Conservation (phyloP, 352 stramenopile genomes). For the Phytophthora pluvialis region DNA sequence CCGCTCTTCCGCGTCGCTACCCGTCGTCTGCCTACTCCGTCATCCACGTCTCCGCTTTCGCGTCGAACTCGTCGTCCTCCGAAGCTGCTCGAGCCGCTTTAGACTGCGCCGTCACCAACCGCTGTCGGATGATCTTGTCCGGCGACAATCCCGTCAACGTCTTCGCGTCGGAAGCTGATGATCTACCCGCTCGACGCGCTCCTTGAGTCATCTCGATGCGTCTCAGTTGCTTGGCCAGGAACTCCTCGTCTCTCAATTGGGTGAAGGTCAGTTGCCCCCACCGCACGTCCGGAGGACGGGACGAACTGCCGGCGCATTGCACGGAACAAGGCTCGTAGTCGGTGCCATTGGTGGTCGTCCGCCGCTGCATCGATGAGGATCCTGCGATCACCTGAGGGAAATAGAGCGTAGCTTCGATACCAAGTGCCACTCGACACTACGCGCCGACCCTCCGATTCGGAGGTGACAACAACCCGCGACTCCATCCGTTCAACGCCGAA, state of each 20-base stretch:
- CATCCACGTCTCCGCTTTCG: constrained; percentile 16
- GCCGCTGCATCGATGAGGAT: constrained; percentile 26
- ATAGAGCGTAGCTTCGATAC: constrained; percentile 27
- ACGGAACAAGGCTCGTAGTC: constrained; percentile 32
- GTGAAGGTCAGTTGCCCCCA: constrained; percentile 69
- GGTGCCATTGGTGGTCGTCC: constrained; percentile 22
- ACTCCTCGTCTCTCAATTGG: constrained; percentile 72
- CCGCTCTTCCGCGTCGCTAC: constrained; percentile 13
- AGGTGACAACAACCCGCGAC: too few species aligned
- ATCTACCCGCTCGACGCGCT: constrained; percentile 30
- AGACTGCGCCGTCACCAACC: constrained; percentile 23
- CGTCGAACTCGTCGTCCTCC: constrained; percentile 38
- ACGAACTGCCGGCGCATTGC: not conserved
- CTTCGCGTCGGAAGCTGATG: not conserved
- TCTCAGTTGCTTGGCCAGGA: constrained; percentile 69
- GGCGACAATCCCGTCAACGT: not conserved
- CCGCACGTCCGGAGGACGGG: constrained; percentile 57
- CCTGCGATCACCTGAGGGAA: constrained; percentile 12
- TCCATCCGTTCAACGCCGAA: constrained; percentile 11
- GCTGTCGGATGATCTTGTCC: constrained; percentile 34
- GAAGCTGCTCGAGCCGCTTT: constrained; percentile 26
- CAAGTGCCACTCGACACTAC: constrained; percentile 8
- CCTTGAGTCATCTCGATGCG: constrained; percentile 56
- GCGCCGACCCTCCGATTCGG: constrained; percentile 4
- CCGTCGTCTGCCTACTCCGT: constrained; percentile 2